These are phyloP conservation scores for sorghum (Sorghum bicolor) DNA, from an alignment of 176 grass and related monocot genomes.

Conservation along the genomic window DNA sequence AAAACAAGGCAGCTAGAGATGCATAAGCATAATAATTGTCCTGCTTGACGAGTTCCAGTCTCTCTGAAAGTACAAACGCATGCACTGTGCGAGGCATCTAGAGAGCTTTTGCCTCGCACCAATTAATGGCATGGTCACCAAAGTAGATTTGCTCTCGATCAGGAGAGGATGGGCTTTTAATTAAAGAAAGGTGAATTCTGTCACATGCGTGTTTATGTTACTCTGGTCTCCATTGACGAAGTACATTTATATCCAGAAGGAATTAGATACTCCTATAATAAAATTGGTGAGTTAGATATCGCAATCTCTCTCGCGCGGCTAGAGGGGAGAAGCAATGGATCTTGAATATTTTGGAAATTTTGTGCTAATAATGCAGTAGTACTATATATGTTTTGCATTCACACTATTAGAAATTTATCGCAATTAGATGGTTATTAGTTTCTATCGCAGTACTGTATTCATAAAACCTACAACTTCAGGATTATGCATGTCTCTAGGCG, in stretches of 20 bases:
- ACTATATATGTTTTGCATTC: background rate
- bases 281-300: background rate
- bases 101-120: slow-evolving; percentile 20
- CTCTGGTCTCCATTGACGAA: background rate
- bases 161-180: background rate
- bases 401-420: background rate
- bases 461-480: background rate
- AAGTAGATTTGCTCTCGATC: slow-evolving; percentile 37
- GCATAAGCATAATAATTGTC: background rate
- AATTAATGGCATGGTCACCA: slow-evolving; percentile 41
- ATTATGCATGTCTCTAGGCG: background rate
- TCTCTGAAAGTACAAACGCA: slow-evolving; percentile 29
- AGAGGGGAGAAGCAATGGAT: background rate
- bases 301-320: background rate
- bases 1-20: slow-evolving; percentile 33
- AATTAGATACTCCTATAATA: slow-evolving; percentile 2
- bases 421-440: background rate
- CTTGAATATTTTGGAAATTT: background rate
- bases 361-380: background rate
- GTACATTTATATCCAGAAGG: slow-evolving; percentile 13
- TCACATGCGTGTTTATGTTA: slow-evolving; percentile 37
- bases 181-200: slow-evolving; percentile 37
- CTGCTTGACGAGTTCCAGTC: slow-evolving; percentile 18
- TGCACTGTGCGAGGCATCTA: slow-evolving; percentile 12
- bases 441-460: background rate